These are phyloP conservation scores for Brettanomyces sp. DNA, from an alignment of 805 yeast species.

Conservation along the genomic window DNA sequence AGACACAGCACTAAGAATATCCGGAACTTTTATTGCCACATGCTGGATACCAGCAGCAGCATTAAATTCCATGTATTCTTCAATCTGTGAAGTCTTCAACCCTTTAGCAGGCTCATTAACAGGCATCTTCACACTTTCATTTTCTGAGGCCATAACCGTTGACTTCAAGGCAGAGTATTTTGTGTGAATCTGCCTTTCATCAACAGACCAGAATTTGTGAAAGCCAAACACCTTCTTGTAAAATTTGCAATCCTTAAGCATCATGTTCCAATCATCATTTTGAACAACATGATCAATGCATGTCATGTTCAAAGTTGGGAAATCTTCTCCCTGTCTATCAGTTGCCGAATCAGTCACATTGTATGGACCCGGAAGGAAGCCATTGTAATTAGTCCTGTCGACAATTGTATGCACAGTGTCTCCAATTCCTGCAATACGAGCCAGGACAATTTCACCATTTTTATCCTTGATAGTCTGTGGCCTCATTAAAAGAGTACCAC, in stretches of 20 bases:
- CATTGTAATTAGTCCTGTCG: conserved; percentile 26
- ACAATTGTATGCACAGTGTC: conserved; percentile 67
- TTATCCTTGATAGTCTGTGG: conserved; percentile 28
- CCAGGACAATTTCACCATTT: conserved; percentile 42
- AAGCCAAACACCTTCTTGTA: conserved; percentile 63
- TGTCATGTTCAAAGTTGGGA: conserved; percentile 4
- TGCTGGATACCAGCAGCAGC: conserved; percentile 85
- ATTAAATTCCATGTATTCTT: conserved; percentile 67
- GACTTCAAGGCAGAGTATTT: conserved; percentile 62
- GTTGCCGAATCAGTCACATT: not conserved
- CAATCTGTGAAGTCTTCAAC: conserved; percentile 61
- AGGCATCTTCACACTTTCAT: conserved; percentile 67
- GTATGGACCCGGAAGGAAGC: conserved; percentile 19
- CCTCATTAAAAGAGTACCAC: conserved; percentile 31
- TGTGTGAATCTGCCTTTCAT: conserved; percentile 66
- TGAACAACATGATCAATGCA: conserved; percentile 75
- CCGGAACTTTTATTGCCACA: conserved; percentile 56
- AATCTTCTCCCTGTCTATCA: conserved; percentile 1
- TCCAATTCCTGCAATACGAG: conserved; percentile 44
- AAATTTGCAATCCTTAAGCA: conserved; percentile 47
- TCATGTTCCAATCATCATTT: conserved; percentile 61
- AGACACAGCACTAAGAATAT: conserved; percentile 49
- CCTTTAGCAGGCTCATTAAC: conserved; percentile 79
- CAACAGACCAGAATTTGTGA: conserved; percentile 78
- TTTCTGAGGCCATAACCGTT: conserved; percentile 64